Evolutionary conservation across 441 rosid genomes (phyloP).

Genomic region (Viola pubescens): DNA sequence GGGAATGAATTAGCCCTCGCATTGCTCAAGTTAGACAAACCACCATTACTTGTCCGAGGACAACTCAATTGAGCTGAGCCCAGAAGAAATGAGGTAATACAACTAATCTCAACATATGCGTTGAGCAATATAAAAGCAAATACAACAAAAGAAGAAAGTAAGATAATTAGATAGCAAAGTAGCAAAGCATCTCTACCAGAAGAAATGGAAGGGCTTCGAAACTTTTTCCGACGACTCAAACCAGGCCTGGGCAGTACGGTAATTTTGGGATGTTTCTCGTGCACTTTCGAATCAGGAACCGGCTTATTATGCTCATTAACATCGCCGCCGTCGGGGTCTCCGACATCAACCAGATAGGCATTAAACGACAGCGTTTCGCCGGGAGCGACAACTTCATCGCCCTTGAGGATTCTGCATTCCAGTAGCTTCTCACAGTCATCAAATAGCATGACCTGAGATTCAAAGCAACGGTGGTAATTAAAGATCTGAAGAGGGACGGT

Average conservation of each 20-base stretch:
- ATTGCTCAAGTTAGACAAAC: not conserved
- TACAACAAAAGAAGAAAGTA: not conserved
- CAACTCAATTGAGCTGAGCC: not conserved
- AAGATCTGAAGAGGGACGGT: not conserved
- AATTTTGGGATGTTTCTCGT: slow-evolving; percentile 20
- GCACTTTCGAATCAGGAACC: slow-evolving; percentile 16
- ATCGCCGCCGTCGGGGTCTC: slow-evolving; percentile 43
- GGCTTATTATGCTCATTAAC: slow-evolving; percentile 8
- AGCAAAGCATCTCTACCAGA: slow-evolving; percentile 27
- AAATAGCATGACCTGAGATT: slow-evolving; percentile 48
- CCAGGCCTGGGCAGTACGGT: slow-evolving; percentile 18
- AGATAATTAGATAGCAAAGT: not conserved
- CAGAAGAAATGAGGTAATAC: not conserved
- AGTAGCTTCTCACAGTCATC: slow-evolving; percentile 63
- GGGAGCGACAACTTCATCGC: slow-evolving; percentile 49
- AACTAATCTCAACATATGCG: too few species aligned
- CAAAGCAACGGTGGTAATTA: slow-evolving; percentile 3
- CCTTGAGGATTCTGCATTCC: slow-evolving; percentile 60
- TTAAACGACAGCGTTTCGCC: slow-evolving; percentile 54
- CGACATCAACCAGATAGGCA: slow-evolving; percentile 59
- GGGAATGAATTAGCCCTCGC: not conserved
- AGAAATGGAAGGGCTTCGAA: slow-evolving; percentile 26
- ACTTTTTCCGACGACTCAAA: slow-evolving; percentile 30
- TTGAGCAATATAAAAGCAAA: not conserved
- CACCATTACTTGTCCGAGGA: not conserved